Percentiles rank a stretch among this genome's conserved stretches.
Evolutionary conservation across 441 rosid species (phyloP).

Genomic region (Euphorbia corollata): DNA sequence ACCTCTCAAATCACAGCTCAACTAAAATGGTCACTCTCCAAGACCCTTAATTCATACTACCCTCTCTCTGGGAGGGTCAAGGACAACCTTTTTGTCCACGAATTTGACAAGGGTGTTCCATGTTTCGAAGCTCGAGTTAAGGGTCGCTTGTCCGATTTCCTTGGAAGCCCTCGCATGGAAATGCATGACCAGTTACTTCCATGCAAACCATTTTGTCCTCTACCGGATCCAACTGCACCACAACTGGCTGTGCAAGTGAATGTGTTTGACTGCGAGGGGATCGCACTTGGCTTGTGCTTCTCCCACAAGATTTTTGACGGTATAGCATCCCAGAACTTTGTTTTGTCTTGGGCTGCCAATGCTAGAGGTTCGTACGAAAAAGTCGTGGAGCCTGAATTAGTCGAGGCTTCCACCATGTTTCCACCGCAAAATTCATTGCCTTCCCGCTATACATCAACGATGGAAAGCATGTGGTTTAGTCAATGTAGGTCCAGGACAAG

Average conservation of each 20-base stretch:
- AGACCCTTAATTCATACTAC: constrained; percentile 15
- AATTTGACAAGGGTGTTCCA: constrained; percentile 18
- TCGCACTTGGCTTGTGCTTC: constrained; percentile 16
- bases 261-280: constrained; percentile 22
- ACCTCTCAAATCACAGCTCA: neutral
- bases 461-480: constrained; percentile 1
- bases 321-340: neutral
- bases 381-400: constrained; percentile 10
- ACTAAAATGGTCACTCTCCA: constrained; percentile 13
- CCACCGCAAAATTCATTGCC: constrained; percentile 10
- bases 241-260: constrained; percentile 16
- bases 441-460: neutral
- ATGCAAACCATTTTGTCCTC: constrained; percentile 10
- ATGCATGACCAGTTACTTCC: constrained; percentile 12
- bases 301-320: constrained; percentile 20
- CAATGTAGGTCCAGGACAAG: neutral
- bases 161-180: neutral
- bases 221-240: constrained; percentile 3
- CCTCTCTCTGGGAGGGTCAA: constrained; percentile 22
- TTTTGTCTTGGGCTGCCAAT: constrained; percentile 20
- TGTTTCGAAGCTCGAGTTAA: constrained; percentile 15
- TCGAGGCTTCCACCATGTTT: constrained; percentile 8
- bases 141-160: constrained; percentile 12
- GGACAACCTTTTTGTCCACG: constrained; percentile 12
- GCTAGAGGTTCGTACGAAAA: neutral